Conservation (phyloP, 768 basidiomycete species). For the Suillus tomentosus region DNA sequence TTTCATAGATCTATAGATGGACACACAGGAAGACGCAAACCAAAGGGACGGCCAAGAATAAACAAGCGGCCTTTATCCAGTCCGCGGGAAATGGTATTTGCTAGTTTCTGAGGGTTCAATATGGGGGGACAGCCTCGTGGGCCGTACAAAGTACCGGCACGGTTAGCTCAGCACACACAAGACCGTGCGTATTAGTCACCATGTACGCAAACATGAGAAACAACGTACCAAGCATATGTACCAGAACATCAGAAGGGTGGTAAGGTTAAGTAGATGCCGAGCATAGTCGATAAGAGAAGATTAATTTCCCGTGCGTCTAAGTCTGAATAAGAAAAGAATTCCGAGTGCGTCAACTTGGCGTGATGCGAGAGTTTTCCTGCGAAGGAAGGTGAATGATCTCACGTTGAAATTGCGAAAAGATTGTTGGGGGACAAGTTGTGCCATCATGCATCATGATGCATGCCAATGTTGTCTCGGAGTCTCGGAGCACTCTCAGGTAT, state of each 20-base stretch:
- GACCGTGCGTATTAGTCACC: background rate
- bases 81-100: slow-evolving; percentile 2
- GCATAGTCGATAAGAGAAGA: background rate
- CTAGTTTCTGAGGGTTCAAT: background rate
- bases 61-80: background rate
- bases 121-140: background rate
- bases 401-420: background rate
- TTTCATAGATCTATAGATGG: slow-evolving; percentile 3
- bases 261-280: background rate
- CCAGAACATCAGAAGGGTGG: background rate
- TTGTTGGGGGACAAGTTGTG: background rate
- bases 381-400: background rate
- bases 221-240: background rate
- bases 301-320: slow-evolving; percentile 3
- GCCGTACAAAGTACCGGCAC: background rate
- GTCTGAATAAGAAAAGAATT: background rate
- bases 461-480: background rate
- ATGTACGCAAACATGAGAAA: background rate
- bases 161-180: background rate
- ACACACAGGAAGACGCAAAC: background rate
- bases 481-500: background rate
- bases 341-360: background rate
- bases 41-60: background rate
- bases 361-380: background rate
- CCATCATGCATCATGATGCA: background rate